phyloP scores from a whole-genome alignment of 2,329 filamentous ascomycete genomes.

The Diaporthe sp. region DNA sequence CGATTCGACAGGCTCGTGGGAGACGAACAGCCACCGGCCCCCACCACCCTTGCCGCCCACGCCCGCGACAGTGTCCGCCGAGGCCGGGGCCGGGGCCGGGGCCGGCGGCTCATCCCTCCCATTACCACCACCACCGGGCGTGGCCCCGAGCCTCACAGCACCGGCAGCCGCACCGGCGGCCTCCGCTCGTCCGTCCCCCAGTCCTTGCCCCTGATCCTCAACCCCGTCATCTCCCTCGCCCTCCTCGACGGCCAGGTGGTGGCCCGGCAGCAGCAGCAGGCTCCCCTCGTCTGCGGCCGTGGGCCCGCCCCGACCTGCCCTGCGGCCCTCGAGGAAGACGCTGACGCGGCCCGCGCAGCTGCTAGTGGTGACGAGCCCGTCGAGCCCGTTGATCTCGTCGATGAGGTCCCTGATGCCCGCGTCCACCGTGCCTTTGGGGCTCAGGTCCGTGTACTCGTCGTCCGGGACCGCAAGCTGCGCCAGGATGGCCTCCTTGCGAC shows the following conservation, averaged over 20 bases:
- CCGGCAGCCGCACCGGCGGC: constrained; percentile 82
- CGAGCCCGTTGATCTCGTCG: constrained; percentile 79
- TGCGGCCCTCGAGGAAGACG: constrained; percentile 87
- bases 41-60: constrained; percentile 89
- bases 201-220: constrained; percentile 38
- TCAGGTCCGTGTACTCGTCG: constrained; percentile 83
- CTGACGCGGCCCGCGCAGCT: constrained; percentile 91
- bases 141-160: constrained; percentile 62
- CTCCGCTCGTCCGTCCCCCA: constrained; percentile 62
- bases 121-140: constrained; percentile 33
- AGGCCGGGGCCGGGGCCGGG: constrained; percentile 42
- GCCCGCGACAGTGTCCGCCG: constrained; percentile 63
- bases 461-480: constrained; percentile 77
- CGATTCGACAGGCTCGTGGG: constrained; percentile 77
- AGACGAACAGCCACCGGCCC: constrained; percentile 89
- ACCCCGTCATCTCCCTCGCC: not conserved
- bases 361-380: constrained; percentile 90
- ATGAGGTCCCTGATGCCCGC: constrained; percentile 83
- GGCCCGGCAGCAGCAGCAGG: constrained; percentile 45
- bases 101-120: constrained; percentile 36
- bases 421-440: constrained; percentile 91
- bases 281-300: constrained; percentile 40
- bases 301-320: constrained; percentile 48
- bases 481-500: constrained; percentile 81
- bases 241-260: constrained; percentile 29